Conservation (phyloP, 768 basidiomycete species). For the Stropharia rugosoannulata region DNA sequence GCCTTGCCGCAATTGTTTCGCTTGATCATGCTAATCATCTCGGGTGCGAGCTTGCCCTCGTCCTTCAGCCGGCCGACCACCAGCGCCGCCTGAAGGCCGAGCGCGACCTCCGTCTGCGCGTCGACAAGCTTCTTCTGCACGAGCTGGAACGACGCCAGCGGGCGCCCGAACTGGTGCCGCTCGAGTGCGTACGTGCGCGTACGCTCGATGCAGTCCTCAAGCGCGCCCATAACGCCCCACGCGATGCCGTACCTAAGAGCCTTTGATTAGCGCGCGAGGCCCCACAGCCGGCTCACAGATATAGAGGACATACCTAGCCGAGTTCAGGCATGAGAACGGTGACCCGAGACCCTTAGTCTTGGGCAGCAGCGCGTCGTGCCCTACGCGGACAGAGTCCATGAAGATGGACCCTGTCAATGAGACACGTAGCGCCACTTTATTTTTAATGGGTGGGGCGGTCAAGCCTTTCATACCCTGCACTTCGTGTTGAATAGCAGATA, state of each 20-base stretch:
- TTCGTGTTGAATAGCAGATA: background rate
- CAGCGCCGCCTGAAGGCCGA: slow-evolving; percentile 74
- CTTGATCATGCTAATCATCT: slow-evolving; percentile 96
- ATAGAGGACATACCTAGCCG: slow-evolving; percentile 52
- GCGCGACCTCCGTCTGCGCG: slow-evolving; percentile 81
- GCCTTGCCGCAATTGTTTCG: slow-evolving; percentile 96
- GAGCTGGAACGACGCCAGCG: slow-evolving; percentile 94
- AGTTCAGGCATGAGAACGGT: slow-evolving; percentile 92
- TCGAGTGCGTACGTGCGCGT: slow-evolving; percentile 86
- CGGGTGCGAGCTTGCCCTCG: slow-evolving; percentile 64
- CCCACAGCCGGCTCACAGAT: slow-evolving; percentile 4
- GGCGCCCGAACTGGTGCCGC: slow-evolving; percentile 85
- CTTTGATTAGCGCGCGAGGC: background rate
- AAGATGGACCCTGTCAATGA: slow-evolving; percentile 86
- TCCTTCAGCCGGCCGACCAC: slow-evolving; percentile 92
- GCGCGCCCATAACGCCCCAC: slow-evolving; percentile 95
- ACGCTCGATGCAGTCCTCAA: slow-evolving; percentile 85
- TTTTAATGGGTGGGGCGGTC: slow-evolving; percentile 83
- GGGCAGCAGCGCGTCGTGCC: slow-evolving; percentile 74
- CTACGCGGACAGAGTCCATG: slow-evolving; percentile 87
- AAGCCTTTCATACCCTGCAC: slow-evolving; percentile 80
- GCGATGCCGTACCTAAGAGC: slow-evolving; percentile 73
- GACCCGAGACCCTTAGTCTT: slow-evolving; percentile 75
- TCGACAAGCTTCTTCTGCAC: slow-evolving; percentile 97
- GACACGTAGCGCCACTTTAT: slow-evolving; percentile 88